phyloP scores from a whole-genome alignment of 352 stramenopile genomes.

The Pythium rhizo-oryzae region DNA sequence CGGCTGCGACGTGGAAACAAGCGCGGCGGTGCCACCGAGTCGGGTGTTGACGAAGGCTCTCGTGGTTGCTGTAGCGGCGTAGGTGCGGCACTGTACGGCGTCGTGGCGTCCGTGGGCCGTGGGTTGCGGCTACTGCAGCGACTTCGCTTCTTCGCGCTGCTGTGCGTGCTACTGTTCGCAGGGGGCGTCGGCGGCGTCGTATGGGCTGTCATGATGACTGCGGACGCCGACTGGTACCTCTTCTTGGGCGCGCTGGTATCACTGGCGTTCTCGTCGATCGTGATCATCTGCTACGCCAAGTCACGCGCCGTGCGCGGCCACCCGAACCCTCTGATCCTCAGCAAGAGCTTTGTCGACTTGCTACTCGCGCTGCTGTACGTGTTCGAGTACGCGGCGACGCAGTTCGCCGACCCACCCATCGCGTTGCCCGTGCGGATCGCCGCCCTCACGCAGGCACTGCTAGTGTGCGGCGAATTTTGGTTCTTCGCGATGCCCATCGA shows the following conservation, averaged over 20 bases:
- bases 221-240: constrained; percentile 42
- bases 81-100: neutral
- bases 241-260: constrained; percentile 78
- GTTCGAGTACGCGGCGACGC: constrained; percentile 73
- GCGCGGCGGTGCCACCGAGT: no score
- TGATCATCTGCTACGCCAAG: constrained; percentile 70
- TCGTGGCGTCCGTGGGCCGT: neutral
- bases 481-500: constrained; percentile 90
- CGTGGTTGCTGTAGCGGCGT: constrained; percentile 1
- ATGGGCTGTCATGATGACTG: constrained; percentile 23
- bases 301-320: constrained; percentile 63
- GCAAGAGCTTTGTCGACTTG: constrained; percentile 84
- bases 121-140: neutral
- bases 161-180: constrained; percentile 16
- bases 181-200: constrained; percentile 21
- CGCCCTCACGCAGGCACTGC: constrained; percentile 70
- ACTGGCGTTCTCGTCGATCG: constrained; percentile 65
- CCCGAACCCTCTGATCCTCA: constrained; percentile 87
- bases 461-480: constrained; percentile 88
- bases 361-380: constrained; percentile 73
- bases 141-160: constrained; percentile 8
- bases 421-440: constrained; percentile 63
- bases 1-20: constrained; percentile 12
- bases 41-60: neutral
- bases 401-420: constrained; percentile 52